These are phyloP conservation scores for Cercospora citrullina DNA, from an alignment of 2,329 filamentous ascomycete genomes.

Conservation along the genomic window DNA sequence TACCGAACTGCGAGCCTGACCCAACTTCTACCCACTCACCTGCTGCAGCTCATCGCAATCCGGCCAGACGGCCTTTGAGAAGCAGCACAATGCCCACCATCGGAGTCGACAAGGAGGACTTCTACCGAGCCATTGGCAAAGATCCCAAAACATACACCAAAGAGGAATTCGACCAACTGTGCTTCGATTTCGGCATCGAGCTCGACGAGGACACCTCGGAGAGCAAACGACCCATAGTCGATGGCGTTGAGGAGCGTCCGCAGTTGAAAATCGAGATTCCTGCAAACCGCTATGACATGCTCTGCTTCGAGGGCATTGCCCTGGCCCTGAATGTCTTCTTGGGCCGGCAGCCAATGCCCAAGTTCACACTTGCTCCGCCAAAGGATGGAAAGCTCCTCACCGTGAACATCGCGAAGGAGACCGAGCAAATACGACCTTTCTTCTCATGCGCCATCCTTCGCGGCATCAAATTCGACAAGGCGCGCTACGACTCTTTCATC, in stretches of 20 bases:
- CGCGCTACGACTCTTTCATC: conserved; percentile 95
- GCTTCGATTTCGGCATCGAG: conserved; percentile 98
- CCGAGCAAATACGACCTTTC: conserved; percentile 77
- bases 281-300: conserved; percentile 87
- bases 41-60: neutral
- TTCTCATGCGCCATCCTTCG: conserved; percentile 87
- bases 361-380: conserved; percentile 74
- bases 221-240: conserved; percentile 68
- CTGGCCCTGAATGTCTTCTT: conserved; percentile 96
- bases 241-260: conserved; percentile 80
- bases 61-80: conserved; percentile 23
- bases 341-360: conserved; percentile 71
- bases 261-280: conserved; percentile 98
- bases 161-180: conserved; percentile 93
- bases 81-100: conserved; percentile 83
- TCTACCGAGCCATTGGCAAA: conserved; percentile 88
- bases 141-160: conserved; percentile 70
- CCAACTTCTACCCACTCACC: neutral
- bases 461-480: conserved; percentile 87
- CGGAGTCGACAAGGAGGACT: conserved; percentile 89
- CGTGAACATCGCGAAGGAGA: conserved; percentile 69
- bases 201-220: conserved; percentile 92
- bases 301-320: conserved; percentile 95
- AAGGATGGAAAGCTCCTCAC: conserved; percentile 72
- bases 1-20: neutral